Base-by-base conservation (phyloP, 768 basidiomycete genomes). In the Leccinum aurantiacum region DNA sequence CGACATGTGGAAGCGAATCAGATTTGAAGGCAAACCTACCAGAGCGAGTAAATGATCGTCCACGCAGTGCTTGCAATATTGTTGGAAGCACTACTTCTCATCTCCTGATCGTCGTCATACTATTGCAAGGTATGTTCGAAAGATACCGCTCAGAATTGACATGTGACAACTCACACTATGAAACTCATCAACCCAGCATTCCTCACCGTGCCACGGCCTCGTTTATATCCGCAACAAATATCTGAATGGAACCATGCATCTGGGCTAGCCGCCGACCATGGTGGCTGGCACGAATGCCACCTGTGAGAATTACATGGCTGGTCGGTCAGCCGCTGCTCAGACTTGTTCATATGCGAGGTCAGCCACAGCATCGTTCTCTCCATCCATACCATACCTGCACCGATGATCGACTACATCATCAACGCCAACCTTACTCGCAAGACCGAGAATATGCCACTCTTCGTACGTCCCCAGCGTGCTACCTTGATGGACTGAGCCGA, bases 311-410 rank as follows among this genome's bases (percentile, higher is more conserved):
- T n/a, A 15, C 22, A 33, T 33, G 31, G 31, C 31, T 33, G 46
- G 31, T 47, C 46, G 46, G 31, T 47, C 46, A 47, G 46, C 46
- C 46, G 10, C 46, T 47, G 10, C 3, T 22, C 19, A n/a, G 3
- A 47, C 5, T 24, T 1, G 5, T 37, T 7, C 27, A 8, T 25
- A 13, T 29, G 24, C 1, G 4, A 44, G n/a, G 44, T 22, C 37
- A 64, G 57, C 48, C 6, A 37, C 35, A 54, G 27, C 29, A 27
- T 63, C 49, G 11, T 59, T 41, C 38, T 22, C 22, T 57, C 19
- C 0, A 4, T 25, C 17, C 50, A 35, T 31, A 31, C 29, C 9
- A 60, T 41, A 31, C 29, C 17, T 4, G 33, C 11, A 14, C 24
- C 37, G 5, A 63, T 37, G 27, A 33, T 44, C 3, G 35, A 35